Evolutionary conservation across 2,329 filamentous ascomycete genomes (phyloP).

Genomic region (Pseudocercospora cruenta): DNA sequence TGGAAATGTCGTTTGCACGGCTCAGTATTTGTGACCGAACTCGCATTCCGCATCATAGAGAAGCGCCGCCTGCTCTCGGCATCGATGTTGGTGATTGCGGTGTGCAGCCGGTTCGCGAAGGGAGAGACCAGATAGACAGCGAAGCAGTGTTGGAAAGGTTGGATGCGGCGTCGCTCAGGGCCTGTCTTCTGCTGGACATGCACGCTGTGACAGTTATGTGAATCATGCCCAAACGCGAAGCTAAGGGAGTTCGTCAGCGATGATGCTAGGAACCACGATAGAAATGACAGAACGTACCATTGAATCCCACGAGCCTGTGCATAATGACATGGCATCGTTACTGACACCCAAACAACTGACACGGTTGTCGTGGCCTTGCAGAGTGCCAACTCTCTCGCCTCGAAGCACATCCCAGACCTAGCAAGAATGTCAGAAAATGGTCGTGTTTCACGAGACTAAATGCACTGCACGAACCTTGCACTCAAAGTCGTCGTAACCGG

Average conservation of each 20-base stretch:
- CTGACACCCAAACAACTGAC: conserved; percentile 98
- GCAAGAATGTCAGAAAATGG: conserved; percentile 12
- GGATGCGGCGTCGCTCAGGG: neutral
- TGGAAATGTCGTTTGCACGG: conserved; percentile 6
- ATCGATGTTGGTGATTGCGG: conserved; percentile 3
- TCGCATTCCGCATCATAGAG: conserved; percentile 20
- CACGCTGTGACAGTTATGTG: neutral
- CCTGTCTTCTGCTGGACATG: neutral
- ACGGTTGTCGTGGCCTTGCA: conserved; percentile 97
- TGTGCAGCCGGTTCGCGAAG: neutral
- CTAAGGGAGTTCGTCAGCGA: conserved; percentile 39
- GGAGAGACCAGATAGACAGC: neutral
- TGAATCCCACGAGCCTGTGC: conserved; percentile 99
- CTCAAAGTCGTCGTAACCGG: conserved; percentile 98
- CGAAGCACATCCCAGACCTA: conserved; percentile 98
- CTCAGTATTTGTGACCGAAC: neutral
- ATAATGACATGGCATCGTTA: conserved; percentile 98
- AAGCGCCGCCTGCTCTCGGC: conserved; percentile 18
- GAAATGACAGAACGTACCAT: conserved; percentile 68
- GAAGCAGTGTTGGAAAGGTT: neutral
- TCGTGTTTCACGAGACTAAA: neutral
- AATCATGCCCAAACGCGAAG: conserved; percentile 57
- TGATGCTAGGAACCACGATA: neutral
- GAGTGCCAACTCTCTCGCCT: conserved; percentile 93
- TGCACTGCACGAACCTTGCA: conserved; percentile 77